These are phyloP conservation scores for Alternaria postmessia DNA, from an alignment of 2,329 filamentous ascomycete genomes.

Conservation along the genomic window DNA sequence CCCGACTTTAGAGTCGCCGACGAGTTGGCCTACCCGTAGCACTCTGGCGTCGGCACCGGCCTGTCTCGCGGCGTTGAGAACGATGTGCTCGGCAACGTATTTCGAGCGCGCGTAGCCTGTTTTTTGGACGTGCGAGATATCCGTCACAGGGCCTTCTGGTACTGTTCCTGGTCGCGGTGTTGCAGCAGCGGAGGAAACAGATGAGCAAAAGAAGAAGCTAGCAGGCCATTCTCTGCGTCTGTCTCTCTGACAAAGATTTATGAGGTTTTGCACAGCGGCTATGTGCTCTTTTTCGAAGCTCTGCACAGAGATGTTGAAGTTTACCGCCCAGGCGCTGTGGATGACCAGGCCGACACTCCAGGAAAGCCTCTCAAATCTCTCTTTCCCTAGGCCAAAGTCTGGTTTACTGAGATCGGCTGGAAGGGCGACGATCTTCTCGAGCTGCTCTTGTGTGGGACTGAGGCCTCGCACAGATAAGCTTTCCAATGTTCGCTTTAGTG, in stretches of 20 bases:
- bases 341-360: slow-evolving; percentile 54
- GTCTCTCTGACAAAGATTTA: slow-evolving; percentile 46
- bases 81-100: slow-evolving; percentile 58
- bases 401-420: slow-evolving; percentile 52
- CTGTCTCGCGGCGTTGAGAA: slow-evolving; percentile 32
- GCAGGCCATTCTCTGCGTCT: fast-evolving
- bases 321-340: slow-evolving; percentile 64
- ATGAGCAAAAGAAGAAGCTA: slow-evolving; percentile 57
- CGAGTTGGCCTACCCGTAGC: slow-evolving; percentile 56
- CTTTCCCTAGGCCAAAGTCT: slow-evolving; percentile 52
- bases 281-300: slow-evolving; percentile 61
- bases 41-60: slow-evolving; percentile 42
- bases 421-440: slow-evolving; percentile 48
- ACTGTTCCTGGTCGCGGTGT: slow-evolving; percentile 50
- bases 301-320: slow-evolving; percentile 63
- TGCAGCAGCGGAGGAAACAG: slow-evolving; percentile 54
- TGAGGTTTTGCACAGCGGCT: slow-evolving; percentile 55
- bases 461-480: slow-evolving; percentile 50
- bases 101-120: slow-evolving; percentile 64
- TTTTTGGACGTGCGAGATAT: slow-evolving; percentile 54
- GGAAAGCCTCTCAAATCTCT: slow-evolving; percentile 23
- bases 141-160: slow-evolving; percentile 48
- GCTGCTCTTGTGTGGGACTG: slow-evolving; percentile 34
- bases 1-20: slow-evolving; percentile 57
- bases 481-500: slow-evolving; percentile 47